A percentile compares a stretch with the other conserved stretches of the same genome.
Evolutionary conservation across 2,329 filamentous ascomycete species (phyloP).

Genomic region (Pseudocercospora cruenta): DNA sequence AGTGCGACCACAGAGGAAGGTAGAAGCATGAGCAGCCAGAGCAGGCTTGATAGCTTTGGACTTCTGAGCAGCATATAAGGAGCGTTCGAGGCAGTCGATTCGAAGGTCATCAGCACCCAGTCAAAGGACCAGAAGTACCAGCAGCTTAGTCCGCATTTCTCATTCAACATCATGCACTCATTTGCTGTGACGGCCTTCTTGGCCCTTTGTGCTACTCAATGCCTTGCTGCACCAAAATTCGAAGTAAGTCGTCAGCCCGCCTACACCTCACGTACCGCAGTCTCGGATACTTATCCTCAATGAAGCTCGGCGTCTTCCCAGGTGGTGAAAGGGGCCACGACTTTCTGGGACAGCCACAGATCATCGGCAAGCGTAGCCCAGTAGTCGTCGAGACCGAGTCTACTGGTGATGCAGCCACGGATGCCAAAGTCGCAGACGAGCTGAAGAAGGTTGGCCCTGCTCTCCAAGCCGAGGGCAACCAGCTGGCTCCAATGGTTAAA

Average conservation of each 20-base stretch:
- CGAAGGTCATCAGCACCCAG: background rate
- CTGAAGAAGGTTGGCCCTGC: background rate
- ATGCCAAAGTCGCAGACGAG: background rate
- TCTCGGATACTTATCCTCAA: background rate
- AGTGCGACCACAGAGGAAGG: background rate
- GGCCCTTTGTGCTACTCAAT: background rate
- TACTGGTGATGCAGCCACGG: background rate
- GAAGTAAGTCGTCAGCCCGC: background rate
- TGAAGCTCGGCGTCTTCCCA: background rate
- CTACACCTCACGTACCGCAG: background rate
- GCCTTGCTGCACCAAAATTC: background rate
- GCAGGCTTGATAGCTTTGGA: background rate
- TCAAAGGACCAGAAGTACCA: background rate
- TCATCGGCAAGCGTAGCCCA: background rate
- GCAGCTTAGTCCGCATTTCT: background rate
- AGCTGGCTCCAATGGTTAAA: background rate
- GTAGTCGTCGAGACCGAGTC: background rate
- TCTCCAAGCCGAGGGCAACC: background rate
- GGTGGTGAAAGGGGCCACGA: too few relatives aligned
- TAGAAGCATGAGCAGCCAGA: background rate
- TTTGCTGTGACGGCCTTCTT: background rate
- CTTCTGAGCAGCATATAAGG: background rate
- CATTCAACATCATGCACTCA: background rate
- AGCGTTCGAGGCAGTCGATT: background rate
- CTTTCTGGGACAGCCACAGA: too few relatives aligned